Percentiles rank a stretch among this genome's conserved stretches.
Conservation (phyloP, 768 basidiomycete species). For the Imleria badia region DNA sequence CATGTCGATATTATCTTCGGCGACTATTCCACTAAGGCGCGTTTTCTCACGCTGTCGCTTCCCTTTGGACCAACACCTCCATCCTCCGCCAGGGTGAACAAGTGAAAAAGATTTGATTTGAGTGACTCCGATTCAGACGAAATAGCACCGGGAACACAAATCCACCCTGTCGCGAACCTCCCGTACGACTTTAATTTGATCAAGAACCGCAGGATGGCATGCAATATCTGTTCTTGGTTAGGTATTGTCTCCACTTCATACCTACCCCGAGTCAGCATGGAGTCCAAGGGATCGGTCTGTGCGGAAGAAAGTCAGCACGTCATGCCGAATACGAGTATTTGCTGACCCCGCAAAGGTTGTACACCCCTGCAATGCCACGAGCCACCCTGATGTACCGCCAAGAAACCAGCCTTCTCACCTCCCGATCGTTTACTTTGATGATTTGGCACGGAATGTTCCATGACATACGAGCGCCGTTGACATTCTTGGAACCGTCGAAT, state of each 20-base stretch:
- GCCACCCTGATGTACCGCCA: neutral
- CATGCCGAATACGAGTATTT: conserved; percentile 38
- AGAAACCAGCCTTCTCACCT: neutral
- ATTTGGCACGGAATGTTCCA: neutral
- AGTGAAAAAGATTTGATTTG: conserved; percentile 55
- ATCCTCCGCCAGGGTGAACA: conserved; percentile 31
- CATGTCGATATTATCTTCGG: conserved; percentile 60
- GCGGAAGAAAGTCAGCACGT: conserved; percentile 10
- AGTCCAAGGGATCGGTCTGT: conserved; percentile 35
- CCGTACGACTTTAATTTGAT: conserved; percentile 67
- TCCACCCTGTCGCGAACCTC: conserved; percentile 77
- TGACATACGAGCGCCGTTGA: neutral
- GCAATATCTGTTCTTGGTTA: conserved; percentile 80
- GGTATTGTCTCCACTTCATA: conserved; percentile 47
- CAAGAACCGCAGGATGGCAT: conserved; percentile 67
- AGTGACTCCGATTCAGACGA: conserved; percentile 63
- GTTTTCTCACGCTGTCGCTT: conserved; percentile 22
- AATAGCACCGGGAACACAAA: conserved; percentile 62
- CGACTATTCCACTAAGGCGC: conserved; percentile 19
- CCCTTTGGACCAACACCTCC: no score
- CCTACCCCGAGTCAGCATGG: conserved; percentile 69
- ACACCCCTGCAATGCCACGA: neutral
- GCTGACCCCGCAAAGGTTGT: conserved; percentile 28
- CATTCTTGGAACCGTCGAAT: neutral
- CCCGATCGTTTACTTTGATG: neutral